Conservation (phyloP, 2,329 filamentous ascomycete genomes). For the Stagonosporopsis tanaceti region DNA sequence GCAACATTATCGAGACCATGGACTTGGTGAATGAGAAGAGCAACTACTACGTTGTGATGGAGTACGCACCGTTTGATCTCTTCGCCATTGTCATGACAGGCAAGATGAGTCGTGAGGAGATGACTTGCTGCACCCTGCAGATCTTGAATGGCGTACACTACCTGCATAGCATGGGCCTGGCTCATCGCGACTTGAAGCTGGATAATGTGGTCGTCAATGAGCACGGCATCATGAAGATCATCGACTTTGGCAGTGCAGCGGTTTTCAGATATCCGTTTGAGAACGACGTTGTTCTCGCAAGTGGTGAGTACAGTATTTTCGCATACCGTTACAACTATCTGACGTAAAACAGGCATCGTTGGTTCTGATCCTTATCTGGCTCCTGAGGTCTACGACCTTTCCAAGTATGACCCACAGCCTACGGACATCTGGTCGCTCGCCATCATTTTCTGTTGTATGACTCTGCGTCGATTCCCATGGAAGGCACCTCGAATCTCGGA, state of each 20-base stretch:
- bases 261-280: constrained; percentile 99
- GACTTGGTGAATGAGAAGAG: constrained; percentile 95
- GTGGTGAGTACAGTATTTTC: constrained; percentile 65
- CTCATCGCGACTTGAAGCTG: constrained; percentile 93
- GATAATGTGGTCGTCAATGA: constrained; percentile 98
- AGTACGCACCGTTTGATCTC: constrained; percentile 93
- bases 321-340: constrained; percentile 17
- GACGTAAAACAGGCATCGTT: constrained; percentile 68
- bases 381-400: constrained; percentile 93
- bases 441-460: constrained; percentile 99
- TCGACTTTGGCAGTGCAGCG: constrained; percentile 96
- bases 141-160: constrained; percentile 95
- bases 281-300: constrained; percentile 80
- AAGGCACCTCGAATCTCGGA: constrained; percentile 91
- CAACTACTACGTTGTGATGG: constrained; percentile 99
- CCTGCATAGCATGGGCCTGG: constrained; percentile 91
- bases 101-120: constrained; percentile 91
- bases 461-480: constrained; percentile 92
- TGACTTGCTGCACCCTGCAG: constrained; percentile 90
- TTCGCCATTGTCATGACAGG: constrained; percentile 99
- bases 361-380: constrained; percentile 95
- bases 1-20: constrained; percentile 97
- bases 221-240: constrained; percentile 98
- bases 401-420: constrained; percentile 91
- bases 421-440: constrained; percentile 98